Evolutionary conservation across 192 early-diverging fungal genomes (phyloP), one percentile per base, ranked within the genome.

Genomic region (Funneliformis geosporum): DNA sequence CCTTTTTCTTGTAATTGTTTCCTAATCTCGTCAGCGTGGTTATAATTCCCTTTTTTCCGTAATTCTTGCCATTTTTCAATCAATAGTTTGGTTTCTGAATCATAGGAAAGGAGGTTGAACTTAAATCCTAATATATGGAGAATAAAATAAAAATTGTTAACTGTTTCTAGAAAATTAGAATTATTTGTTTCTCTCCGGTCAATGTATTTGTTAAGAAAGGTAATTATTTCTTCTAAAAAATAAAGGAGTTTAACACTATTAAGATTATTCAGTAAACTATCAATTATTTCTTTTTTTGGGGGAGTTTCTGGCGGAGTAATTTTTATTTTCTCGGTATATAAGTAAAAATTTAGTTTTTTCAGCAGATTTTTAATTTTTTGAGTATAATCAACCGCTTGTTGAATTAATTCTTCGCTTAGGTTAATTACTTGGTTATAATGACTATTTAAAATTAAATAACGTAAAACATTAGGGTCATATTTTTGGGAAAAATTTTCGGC

Each of bases 381-480:
- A 18, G 62, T 65, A 18, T 65, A 65, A 18, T 65, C 62, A 10
- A 65, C 28, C 3, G 62, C 62, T 65, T 65, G 62, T 2, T 65
- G 62, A 65, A 65, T 65, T 65, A 65, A 65, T 65, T 65, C 62
- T 2, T 65, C 18, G 21, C 62, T 65, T 1, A 65, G 18, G 21
- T 65, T 65, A 65, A 65, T 65, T 65, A 65, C 62, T 65, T 65
- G 62, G 28, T 65, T 65, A 65, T 65, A 65, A 18, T 21, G 62
- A 18, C 12, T 65, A 21, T 65, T 65, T 0, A 65, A 18, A 65
- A 65, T 65, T 4, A 65, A 33, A 65, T 65, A 65, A 0, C 62
- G 62, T 0, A 65, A 65, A 65, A 33, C 62, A 65, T 65, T 65
- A 8, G 18, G 1, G 3, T 2, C 62, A 18, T 65, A 65, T 65